phyloP scores from a whole-genome alignment of 495 filamentous ascomycete species.

The Xylaria flabelliformis region DNA sequence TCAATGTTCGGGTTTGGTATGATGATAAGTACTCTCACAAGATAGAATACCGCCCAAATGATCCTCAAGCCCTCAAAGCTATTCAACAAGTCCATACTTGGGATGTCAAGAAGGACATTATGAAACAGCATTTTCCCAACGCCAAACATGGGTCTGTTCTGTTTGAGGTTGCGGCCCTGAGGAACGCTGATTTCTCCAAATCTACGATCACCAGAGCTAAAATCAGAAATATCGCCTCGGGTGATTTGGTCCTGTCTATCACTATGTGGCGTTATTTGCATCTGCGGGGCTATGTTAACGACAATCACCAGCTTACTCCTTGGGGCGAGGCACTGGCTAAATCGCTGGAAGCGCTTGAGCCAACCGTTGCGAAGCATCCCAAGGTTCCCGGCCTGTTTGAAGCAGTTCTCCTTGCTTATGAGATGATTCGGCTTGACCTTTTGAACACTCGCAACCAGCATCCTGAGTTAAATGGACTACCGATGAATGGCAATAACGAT shows the following conservation, averaged over 20 bases:
- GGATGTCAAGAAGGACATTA: constrained; percentile 67
- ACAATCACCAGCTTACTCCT: constrained; percentile 76
- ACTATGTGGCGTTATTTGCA: constrained; percentile 88
- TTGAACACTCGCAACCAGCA: constrained; percentile 69
- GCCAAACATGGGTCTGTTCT: constrained; percentile 62
- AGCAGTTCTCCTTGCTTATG: constrained; percentile 71
- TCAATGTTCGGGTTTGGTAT: constrained; percentile 85
- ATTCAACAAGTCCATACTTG: constrained; percentile 70
- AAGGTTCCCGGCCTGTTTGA: constrained; percentile 50
- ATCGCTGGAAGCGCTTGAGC: constrained; percentile 67
- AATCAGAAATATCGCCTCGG: constrained; percentile 57
- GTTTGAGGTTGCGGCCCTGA: constrained; percentile 64
- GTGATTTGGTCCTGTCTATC: constrained; percentile 77
- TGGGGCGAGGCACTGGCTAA: constrained; percentile 83
- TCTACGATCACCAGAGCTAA: constrained; percentile 64
- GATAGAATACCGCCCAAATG: constrained; percentile 68
- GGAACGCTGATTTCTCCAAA: constrained; percentile 67
- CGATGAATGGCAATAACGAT: constrained; percentile 55
- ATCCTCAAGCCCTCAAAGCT: constrained; percentile 65
- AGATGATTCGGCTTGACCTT: constrained; percentile 76
- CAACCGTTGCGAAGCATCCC: constrained; percentile 67
- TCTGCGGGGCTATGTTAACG: constrained; percentile 81
- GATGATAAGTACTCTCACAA: constrained; percentile 68
- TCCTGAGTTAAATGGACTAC: constrained; percentile 56
- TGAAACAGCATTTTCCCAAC: constrained; percentile 52